Conservation (phyloP, 768 basidiomycete species). For the Mycena venus region DNA sequence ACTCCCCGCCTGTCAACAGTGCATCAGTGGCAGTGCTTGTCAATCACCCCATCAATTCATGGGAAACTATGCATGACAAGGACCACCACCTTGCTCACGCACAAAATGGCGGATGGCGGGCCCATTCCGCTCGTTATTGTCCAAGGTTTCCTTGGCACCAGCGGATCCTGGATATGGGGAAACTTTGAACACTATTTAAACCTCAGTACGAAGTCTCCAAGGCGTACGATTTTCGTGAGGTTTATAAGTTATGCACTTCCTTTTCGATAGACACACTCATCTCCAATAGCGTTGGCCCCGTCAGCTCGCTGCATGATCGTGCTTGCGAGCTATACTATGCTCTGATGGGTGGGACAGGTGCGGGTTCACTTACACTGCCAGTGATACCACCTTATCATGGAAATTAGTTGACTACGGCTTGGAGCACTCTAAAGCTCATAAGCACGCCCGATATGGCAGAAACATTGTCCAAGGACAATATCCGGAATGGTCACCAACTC, state of each 20-base stretch:
- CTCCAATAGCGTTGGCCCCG: constrained; percentile 58
- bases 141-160: constrained; percentile 60
- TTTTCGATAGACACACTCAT: background rate
- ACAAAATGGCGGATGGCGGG: constrained; percentile 4
- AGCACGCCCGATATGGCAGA: constrained; percentile 59
- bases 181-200: constrained; percentile 51
- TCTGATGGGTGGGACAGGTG: constrained; percentile 60
- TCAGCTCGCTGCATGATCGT: constrained; percentile 66
- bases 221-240: constrained; percentile 39
- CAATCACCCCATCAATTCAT: background rate
- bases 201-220: constrained; percentile 25
- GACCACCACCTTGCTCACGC: background rate
- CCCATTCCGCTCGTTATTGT: constrained; percentile 59
- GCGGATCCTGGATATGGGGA: constrained; percentile 56
- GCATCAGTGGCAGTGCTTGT: background rate
- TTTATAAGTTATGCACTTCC: constrained; percentile 18
- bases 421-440: constrained; percentile 52
- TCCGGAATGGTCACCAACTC: constrained; percentile 57
- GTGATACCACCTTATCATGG: background rate
- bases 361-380: background rate
- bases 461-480: constrained; percentile 55
- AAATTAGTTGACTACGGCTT: constrained; percentile 61
- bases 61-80: background rate
- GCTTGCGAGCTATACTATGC: constrained; percentile 66
- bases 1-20: too few relatives aligned